phyloP scores from a whole-genome alignment of 129 eudicot species.

The Apium graveolens region DNA sequence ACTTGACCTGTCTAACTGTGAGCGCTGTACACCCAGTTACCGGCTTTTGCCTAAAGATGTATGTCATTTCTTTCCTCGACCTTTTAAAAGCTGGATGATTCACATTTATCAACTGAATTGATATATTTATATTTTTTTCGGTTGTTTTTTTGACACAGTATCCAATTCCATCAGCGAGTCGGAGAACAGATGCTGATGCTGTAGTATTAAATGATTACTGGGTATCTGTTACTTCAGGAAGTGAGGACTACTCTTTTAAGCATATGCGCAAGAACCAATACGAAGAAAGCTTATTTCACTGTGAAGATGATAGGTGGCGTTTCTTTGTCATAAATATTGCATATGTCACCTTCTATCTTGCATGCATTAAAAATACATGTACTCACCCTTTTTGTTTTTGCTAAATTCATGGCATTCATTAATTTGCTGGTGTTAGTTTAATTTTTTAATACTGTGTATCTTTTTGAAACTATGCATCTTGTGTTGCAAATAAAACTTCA shows the following conservation, averaged over 20 bases:
- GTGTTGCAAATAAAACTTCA: background rate
- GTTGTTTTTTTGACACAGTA: conserved; percentile 49
- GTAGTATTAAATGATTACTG: conserved; percentile 86
- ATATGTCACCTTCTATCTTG: background rate
- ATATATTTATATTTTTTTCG: conserved; percentile 9
- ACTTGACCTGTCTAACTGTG: conserved; percentile 83
- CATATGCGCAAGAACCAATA: conserved; percentile 99
- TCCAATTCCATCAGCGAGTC: conserved; percentile 73
- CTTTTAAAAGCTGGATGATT: background rate
- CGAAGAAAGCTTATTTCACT: conserved; percentile 91
- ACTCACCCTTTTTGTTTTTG: background rate
- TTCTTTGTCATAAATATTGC: conserved; percentile 2
- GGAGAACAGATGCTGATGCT: conserved; percentile 58
- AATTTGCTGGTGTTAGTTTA: background rate
- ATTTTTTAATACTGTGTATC: background rate
- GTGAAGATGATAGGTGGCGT: conserved; percentile 91
- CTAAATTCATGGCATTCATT: background rate
- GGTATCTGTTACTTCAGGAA: conserved; percentile 99
- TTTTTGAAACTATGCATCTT: background rate
- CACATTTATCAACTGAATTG: background rate
- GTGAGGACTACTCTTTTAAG: conserved; percentile 96
- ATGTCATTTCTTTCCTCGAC: conserved; percentile 20
- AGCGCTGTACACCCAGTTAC: conserved; percentile 88
- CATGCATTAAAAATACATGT: background rate
- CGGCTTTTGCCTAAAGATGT: conserved; percentile 89